Evolutionary conservation across 129 eudicot genomes (phyloP).

Genomic region (Flaveria robusta): DNA sequence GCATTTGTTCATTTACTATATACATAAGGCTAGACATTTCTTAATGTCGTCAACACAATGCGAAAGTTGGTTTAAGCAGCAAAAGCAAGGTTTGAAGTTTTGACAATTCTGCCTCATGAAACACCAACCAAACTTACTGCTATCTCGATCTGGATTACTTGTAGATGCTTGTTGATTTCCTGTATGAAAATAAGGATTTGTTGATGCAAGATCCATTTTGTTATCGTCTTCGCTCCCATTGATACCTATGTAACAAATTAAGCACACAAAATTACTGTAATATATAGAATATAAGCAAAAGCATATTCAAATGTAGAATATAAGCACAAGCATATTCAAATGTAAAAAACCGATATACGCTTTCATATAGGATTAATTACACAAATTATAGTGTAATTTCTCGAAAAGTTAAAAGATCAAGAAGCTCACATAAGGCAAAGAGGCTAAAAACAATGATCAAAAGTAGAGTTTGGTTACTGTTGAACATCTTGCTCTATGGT

Average conservation of each 20-base stretch:
- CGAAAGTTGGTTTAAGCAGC: not conserved
- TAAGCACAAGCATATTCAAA: too few species aligned
- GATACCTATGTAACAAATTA: not conserved
- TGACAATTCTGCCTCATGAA: not conserved
- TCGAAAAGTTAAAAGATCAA: not conserved
- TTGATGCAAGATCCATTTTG: not conserved
- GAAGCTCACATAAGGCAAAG: not conserved
- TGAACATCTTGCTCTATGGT: not conserved
- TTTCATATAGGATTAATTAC: not conserved
- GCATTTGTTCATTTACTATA: too few species aligned
- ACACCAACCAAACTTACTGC: not conserved
- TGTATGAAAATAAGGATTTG: not conserved
- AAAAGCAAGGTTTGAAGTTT: not conserved
- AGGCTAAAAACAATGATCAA: conserved; percentile 2
- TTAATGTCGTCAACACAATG: too few species aligned
- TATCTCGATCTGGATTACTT: not conserved
- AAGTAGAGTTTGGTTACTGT: not conserved
- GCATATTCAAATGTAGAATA: not conserved
- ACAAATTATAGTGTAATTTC: not conserved
- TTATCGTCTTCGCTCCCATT: not conserved
- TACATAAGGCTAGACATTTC: too few species aligned
- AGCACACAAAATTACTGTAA: not conserved
- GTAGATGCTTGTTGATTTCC: not conserved
- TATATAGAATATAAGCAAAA: not conserved
- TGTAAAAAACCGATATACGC: not conserved